phyloP scores from a whole-genome alignment of 495 filamentous ascomycete genomes.

The Penicillium flavigenum region DNA sequence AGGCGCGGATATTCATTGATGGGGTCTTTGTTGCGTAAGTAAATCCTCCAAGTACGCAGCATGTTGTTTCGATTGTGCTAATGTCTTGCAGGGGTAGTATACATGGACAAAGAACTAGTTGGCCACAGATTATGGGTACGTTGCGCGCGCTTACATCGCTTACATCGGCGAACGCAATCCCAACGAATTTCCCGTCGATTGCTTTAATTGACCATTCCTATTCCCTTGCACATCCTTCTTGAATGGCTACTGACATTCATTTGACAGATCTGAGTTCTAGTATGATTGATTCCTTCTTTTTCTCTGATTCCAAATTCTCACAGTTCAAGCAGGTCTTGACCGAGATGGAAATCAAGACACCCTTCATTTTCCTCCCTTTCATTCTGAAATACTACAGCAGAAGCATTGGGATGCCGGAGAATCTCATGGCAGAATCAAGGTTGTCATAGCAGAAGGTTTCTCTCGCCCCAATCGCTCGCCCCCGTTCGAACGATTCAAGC shows the following conservation, averaged over 20 bases:
- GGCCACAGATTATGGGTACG: constrained; percentile 61
- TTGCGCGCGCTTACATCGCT: background rate
- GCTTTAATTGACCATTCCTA: background rate
- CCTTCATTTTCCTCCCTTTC: constrained; percentile 73
- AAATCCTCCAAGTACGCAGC: background rate
- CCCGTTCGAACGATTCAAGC: constrained; percentile 69
- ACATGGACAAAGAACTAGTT: constrained; percentile 55
- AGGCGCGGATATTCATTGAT: constrained; percentile 70
- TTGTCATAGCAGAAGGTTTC: constrained; percentile 78
- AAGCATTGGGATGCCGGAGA: constrained; percentile 72
- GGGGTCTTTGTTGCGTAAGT: constrained; percentile 64
- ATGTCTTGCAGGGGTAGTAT: constrained; percentile 46
- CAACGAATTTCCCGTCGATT: background rate
- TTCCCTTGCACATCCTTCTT: background rate
- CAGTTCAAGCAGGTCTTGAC: constrained; percentile 54
- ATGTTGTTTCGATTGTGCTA: background rate
- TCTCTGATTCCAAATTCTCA: background rate
- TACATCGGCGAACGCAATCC: background rate
- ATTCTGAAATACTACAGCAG: constrained; percentile 67
- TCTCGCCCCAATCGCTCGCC: constrained; percentile 41
- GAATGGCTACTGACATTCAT: background rate
- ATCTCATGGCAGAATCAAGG: constrained; percentile 67
- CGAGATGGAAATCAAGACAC: constrained; percentile 58
- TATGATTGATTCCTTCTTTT: constrained; percentile 4
- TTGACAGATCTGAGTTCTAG: constrained; percentile 22